Evolutionary conservation across 2,329 filamentous ascomycete species (phyloP).

Genomic region (Cladophialophora yegresii): DNA sequence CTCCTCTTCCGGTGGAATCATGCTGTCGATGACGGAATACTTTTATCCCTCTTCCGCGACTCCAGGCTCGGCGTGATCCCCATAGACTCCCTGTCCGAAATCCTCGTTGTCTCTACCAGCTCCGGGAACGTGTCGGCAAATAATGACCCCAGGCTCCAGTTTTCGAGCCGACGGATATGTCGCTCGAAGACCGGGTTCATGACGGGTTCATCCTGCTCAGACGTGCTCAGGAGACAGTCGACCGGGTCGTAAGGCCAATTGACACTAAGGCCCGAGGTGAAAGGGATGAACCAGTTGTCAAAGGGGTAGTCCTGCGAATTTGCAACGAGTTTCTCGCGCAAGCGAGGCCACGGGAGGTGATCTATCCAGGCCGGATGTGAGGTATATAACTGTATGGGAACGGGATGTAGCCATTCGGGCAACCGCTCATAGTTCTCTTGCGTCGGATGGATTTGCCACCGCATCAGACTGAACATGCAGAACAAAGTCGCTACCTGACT

Average conservation of each 20-base stretch:
- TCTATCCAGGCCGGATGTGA: conserved; percentile 81
- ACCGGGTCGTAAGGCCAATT: conserved; percentile 83
- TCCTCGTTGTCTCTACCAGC: conserved; percentile 49
- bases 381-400: conserved; percentile 64
- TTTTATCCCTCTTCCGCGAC: not conserved
- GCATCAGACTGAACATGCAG: conserved; percentile 82
- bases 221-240: conserved; percentile 64
- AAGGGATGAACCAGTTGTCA: conserved; percentile 81
- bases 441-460: conserved; percentile 80
- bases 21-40: not conserved
- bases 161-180: conserved; percentile 72
- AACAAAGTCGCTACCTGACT: conserved; percentile 82
- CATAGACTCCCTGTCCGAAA: conserved; percentile 28
- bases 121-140: conserved; percentile 68
- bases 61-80: too few species aligned
- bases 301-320: conserved; percentile 64
- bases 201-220: conserved; percentile 62
- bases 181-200: conserved; percentile 87
- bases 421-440: conserved; percentile 76
- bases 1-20: not conserved
- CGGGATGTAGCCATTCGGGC: conserved; percentile 71
- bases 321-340: conserved; percentile 67
- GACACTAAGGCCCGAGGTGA: conserved; percentile 71
- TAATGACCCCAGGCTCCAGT: conserved; percentile 75
- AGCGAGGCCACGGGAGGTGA: conserved; percentile 74